These are phyloP conservation scores for Microsporum audouinii DNA, from an alignment of 2,329 filamentous ascomycete genomes.

Conservation along the genomic window DNA sequence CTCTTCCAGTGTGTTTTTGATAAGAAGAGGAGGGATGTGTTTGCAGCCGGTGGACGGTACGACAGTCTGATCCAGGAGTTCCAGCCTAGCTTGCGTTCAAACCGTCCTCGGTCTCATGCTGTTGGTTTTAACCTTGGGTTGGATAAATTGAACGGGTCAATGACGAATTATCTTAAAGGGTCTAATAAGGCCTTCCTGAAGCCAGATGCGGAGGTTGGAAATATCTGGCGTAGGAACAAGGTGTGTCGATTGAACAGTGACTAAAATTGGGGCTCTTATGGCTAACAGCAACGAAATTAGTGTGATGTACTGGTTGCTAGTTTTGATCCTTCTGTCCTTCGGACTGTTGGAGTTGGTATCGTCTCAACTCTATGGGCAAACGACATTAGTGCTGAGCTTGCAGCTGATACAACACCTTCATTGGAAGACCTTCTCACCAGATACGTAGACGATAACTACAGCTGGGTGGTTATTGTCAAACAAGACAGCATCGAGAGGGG, in stretches of 20 bases:
- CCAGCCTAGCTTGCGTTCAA: constrained; percentile 54
- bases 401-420: constrained; percentile 58
- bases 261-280: constrained; percentile 6
- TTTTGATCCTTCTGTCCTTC: constrained; percentile 66
- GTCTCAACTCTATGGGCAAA: constrained; percentile 69
- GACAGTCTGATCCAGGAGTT: constrained; percentile 80
- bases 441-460: constrained; percentile 65
- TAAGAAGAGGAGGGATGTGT: constrained; percentile 66
- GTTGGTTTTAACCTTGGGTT: constrained; percentile 88
- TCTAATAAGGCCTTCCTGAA: constrained; percentile 50
- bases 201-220: constrained; percentile 54
- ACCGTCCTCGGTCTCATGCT: constrained; percentile 59
- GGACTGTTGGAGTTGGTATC: constrained; percentile 64
- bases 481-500: constrained; percentile 45
- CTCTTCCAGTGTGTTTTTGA: constrained; percentile 88
- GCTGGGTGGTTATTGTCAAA: constrained; percentile 83
- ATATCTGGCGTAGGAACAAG: constrained; percentile 51
- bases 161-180: constrained; percentile 42
- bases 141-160: constrained; percentile 61
- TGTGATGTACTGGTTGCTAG: constrained; percentile 86
- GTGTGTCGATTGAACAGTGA: constrained; percentile 35
- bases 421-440: constrained; percentile 60
- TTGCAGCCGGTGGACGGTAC: constrained; percentile 88
- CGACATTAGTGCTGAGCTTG: constrained; percentile 79
- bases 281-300: constrained; percentile 27